Base-by-base conservation (phyloP, 768 basidiomycete species). In the Suillus brevipes region DNA sequence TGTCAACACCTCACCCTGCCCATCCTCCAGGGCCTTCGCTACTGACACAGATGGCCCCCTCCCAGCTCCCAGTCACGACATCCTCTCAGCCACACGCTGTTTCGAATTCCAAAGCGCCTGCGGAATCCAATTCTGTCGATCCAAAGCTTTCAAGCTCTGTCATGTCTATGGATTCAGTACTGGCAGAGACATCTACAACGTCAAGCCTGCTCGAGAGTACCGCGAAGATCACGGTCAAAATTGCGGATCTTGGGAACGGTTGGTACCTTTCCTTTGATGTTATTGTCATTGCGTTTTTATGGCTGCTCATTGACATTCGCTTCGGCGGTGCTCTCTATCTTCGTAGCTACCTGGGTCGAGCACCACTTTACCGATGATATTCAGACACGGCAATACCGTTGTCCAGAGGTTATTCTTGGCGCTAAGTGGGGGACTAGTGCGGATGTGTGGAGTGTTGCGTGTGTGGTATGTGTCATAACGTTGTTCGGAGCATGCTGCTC, bases 291-390 rank as follows among this genome's bases (percentile, higher is more conserved):
- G n/a, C n/a, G 47, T 23, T 49, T 45, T 49, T 37, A 43, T 1
- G 31, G 47, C 40, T 56, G 14, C 59, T 66, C 60, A 66, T 64
- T 45, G 55, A 64, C 60, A 50, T 64, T 62, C 50, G 55, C 57
- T 56, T 62, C 37, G 60, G 25, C 61, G 59, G 40, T 62, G 40
- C 42, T 64, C 20, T 42, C 60, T 23, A 25, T 50, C 14, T 49
- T 57, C 61, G 50, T 65, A 76, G 92, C 92, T 12, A 94, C 92
- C 1, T 93, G 92, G 92, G 87, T 87, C 37, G 92, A 97, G 72
- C 93, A 98, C 69, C 97, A 99, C 74, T 99, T 99, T 69, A 99
- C 97, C 50, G 97, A 99, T 78, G 97, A 98, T 72, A 99, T 98
- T 70, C 92, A 99, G 80, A 99, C 97, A 34, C 81, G 97, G 72